A percentile compares a stretch with the other conserved stretches of the same genome.
Conservation (phyloP, 106 monocot genomes). For the Apostasia shenzhenica region DNA sequence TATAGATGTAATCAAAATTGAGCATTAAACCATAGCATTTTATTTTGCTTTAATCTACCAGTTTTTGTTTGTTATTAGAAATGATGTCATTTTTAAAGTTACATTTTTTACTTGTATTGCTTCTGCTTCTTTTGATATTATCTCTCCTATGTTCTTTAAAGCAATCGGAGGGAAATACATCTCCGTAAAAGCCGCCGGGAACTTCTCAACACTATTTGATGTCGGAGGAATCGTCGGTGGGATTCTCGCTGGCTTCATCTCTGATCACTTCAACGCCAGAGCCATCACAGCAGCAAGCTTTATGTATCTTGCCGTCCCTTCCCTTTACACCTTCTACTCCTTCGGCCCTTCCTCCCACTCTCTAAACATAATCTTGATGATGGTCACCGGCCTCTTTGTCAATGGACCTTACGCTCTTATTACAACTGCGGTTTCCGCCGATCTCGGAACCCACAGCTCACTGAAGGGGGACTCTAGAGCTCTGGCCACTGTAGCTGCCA, state of each 20-base stretch:
- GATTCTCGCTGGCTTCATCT: slow-evolving; percentile 37
- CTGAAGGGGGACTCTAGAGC: slow-evolving; percentile 42
- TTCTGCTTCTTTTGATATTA: not conserved
- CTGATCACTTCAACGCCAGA: slow-evolving; percentile 35
- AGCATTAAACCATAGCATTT: no score
- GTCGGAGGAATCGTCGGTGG: slow-evolving; percentile 46
- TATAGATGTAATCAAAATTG: no score
- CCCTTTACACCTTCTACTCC: slow-evolving; percentile 24
- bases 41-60: no score
- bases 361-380: slow-evolving; percentile 31
- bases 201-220: slow-evolving; percentile 43
- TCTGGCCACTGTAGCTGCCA: slow-evolving; percentile 40
- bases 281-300: slow-evolving; percentile 39
- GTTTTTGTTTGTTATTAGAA: no score
- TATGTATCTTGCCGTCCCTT: slow-evolving; percentile 36
- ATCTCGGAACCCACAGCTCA: slow-evolving; percentile 46
- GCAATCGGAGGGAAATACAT: slow-evolving; percentile 39
- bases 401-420: slow-evolving; percentile 56
- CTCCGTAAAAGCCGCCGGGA: slow-evolving; percentile 34
- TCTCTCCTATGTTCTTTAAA: slow-evolving; percentile 11
- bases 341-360: slow-evolving; percentile 23
- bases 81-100: no score
- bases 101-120: not conserved
- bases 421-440: slow-evolving; percentile 47
- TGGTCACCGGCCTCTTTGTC: slow-evolving; percentile 38